phyloP scores from a whole-genome alignment of 2,329 filamentous ascomycete species.

The Coccinonectria pachysandricola region DNA sequence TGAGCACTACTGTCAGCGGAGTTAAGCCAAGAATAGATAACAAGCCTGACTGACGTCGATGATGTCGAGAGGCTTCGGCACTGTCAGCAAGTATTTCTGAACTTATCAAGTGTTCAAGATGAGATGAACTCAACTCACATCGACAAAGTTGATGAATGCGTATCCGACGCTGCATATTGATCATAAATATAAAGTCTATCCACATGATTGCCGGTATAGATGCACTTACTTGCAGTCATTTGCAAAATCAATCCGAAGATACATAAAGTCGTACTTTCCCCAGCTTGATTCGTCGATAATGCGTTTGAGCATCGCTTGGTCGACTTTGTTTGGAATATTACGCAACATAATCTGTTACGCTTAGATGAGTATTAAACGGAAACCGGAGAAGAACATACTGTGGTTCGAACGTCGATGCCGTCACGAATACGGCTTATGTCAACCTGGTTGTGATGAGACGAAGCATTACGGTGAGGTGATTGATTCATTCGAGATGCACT shows the following conservation, averaged over 20 bases:
- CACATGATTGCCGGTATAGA: not conserved
- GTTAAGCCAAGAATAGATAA: not conserved
- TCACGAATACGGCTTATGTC: constrained; percentile 50
- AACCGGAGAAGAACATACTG: constrained; percentile 36
- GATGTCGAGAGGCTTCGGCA: constrained; percentile 56
- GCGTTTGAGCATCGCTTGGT: constrained; percentile 64
- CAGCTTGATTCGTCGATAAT: constrained; percentile 70
- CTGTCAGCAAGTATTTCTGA: constrained; percentile 26
- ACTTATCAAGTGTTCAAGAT: too few species aligned
- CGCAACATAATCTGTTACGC: constrained; percentile 70
- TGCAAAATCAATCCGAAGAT: constrained; percentile 80
- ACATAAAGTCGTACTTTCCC: constrained; percentile 90
- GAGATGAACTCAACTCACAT: constrained; percentile 41
- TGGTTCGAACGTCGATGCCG: constrained; percentile 65
- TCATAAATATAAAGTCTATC: constrained; percentile 13
- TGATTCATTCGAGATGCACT: constrained; percentile 36
- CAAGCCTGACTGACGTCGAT: constrained; percentile 44
- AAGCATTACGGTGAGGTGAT: constrained; percentile 35
- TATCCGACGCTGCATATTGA: constrained; percentile 68
- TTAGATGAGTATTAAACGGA: constrained; percentile 3
- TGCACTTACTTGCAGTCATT: constrained; percentile 69
- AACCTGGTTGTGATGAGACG: constrained; percentile 50
- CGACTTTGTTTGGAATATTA: constrained; percentile 87
- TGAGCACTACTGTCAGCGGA: constrained; percentile 25
- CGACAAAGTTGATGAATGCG: constrained; percentile 90